phyloP scores from a whole-genome alignment of 805 yeast genomes.

The Ogataea pini region DNA sequence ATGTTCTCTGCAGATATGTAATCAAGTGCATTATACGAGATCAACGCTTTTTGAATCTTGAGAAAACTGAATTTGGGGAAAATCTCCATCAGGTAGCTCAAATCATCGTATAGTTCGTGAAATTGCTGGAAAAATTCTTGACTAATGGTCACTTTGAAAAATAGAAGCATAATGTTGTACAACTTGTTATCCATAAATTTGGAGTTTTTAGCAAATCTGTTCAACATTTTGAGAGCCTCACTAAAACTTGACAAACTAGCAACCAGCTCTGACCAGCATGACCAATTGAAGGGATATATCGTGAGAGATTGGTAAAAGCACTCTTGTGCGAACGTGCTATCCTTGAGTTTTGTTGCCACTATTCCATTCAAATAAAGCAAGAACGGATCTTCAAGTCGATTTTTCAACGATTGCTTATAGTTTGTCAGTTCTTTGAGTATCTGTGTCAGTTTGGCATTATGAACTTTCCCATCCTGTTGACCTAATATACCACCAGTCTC shows the following conservation, averaged over 20 bases:
- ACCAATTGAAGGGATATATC: slow-evolving; percentile 85
- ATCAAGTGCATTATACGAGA: slow-evolving; percentile 82
- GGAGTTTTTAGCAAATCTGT: slow-evolving; percentile 40
- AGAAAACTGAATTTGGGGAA: slow-evolving; percentile 78
- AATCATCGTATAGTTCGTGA: slow-evolving; percentile 47
- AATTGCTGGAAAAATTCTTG: slow-evolving; percentile 81
- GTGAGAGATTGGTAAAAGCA: slow-evolving; percentile 61
- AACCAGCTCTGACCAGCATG: slow-evolving; percentile 83
- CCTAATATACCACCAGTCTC: slow-evolving; percentile 67
- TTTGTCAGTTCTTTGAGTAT: slow-evolving; percentile 46
- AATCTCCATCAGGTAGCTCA: slow-evolving; percentile 48
- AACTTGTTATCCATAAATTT: slow-evolving; percentile 32
- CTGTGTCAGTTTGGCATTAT: slow-evolving; percentile 31
- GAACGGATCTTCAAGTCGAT: slow-evolving; percentile 49
- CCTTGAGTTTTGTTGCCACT: slow-evolving; percentile 61
- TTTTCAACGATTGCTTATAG: slow-evolving; percentile 22
- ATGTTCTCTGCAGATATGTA: slow-evolving; percentile 75
- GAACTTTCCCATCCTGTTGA: slow-evolving; percentile 37
- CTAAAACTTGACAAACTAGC: slow-evolving; percentile 61
- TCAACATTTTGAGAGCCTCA: slow-evolving; percentile 49
- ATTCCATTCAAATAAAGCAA: slow-evolving; percentile 74
- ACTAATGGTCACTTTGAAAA: slow-evolving; percentile 65
- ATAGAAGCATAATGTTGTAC: slow-evolving; percentile 35
- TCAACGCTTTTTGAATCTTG: slow-evolving; percentile 77
- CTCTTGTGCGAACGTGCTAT: slow-evolving; percentile 59